Percentiles rank a stretch among this genome's conserved stretches.
Conservation (phyloP, 208 protist genomes). For the Acanthamoeba sp. region DNA sequence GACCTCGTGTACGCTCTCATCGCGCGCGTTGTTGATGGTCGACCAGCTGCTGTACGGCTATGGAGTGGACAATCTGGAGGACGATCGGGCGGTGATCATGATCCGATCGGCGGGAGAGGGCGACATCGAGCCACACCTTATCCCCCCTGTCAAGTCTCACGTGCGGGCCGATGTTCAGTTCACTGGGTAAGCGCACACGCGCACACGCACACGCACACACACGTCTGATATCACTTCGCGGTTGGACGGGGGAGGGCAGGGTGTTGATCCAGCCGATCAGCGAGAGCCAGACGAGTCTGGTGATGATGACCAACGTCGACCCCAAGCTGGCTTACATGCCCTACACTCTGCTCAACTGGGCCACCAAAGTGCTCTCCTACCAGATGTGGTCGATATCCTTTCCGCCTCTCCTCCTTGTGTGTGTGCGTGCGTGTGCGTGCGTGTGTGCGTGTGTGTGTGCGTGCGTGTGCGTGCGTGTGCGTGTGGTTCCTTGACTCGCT, state of each 20-base stretch:
- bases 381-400: slow-evolving; percentile 51
- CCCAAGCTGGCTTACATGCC: slow-evolving; percentile 53
- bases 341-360: slow-evolving; percentile 48
- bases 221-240: neutral
- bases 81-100: slow-evolving; percentile 33
- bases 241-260: too few relatives aligned
- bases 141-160: slow-evolving; percentile 6
- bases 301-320: slow-evolving; percentile 59
- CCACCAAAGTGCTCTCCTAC: slow-evolving; percentile 65
- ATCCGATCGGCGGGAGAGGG: neutral
- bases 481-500: neutral
- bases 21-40: neutral
- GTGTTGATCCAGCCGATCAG: slow-evolving; percentile 15
- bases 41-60: slow-evolving; percentile 18
- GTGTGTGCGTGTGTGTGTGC: neutral
- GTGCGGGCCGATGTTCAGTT: slow-evolving; percentile 9
- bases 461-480: neutral
- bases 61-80: slow-evolving; percentile 51
- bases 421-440: neutral
- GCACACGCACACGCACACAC: neutral
- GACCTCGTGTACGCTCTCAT: neutral
- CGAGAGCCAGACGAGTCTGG: neutral
- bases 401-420: neutral
- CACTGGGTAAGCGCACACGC: neutral
- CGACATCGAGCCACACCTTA: slow-evolving; percentile 12